These are phyloP conservation scores for Fagus crenata DNA, from an alignment of 306 rosid species.

Conservation along the genomic window DNA sequence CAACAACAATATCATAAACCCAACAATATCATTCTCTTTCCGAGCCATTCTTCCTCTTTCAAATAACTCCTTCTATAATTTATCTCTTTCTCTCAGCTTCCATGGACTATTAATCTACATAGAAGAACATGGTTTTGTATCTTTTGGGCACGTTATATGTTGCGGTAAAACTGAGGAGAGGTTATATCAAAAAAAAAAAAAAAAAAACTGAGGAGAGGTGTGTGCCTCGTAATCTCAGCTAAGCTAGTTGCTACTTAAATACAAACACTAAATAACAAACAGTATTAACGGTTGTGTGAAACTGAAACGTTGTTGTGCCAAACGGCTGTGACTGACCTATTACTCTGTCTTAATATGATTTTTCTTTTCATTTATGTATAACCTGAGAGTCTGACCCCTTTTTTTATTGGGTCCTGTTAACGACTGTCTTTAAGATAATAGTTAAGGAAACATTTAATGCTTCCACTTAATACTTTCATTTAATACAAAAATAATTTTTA, in stretches of 20 bases:
- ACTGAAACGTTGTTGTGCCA: not conserved
- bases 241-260: not conserved
- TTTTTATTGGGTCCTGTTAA: too few species aligned
- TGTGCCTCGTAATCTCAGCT: not conserved
- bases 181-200: too few species aligned
- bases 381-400: too few species aligned
- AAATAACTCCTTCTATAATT: not conserved
- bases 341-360: too few species aligned
- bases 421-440: too few species aligned
- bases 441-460: too few species aligned
- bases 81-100: not conserved
- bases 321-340: too few species aligned
- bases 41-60: not conserved
- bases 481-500: too few species aligned
- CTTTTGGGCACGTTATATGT: not conserved
- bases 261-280: not conserved
- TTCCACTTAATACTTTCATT: too few species aligned
- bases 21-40: conserved; percentile 23
- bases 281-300: not conserved
- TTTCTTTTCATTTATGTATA: too few species aligned
- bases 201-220: too few species aligned
- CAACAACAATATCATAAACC: conserved; percentile 7
- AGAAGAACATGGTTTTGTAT: not conserved
- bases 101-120: not conserved
- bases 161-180: not conserved